Base-by-base conservation (phyloP, 805 yeast species). In the Hyphopichia homilentoma region DNA sequence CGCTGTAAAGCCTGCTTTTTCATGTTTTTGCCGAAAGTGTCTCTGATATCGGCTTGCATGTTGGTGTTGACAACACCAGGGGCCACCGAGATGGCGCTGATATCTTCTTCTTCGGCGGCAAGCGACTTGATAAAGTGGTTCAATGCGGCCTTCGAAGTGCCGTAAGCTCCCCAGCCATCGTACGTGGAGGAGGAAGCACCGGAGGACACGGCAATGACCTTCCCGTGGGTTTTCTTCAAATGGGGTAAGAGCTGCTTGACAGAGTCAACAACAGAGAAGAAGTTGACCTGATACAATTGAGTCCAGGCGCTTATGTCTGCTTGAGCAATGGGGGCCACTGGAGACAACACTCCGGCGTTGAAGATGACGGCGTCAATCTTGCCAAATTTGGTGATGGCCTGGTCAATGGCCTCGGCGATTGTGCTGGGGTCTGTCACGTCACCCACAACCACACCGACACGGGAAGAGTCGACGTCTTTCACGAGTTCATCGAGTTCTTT, bases 41-140 rank as follows among this genome's bases (percentile, higher is more conserved):
- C 81, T 46, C 97, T 76, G 36, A 90, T 88, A 34, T 77, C 81
- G 6, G 43, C 54, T 61, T 93, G 97, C 97, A 93, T 90, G 14
- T 65, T 66, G 1, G 98, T 90, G 52, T 86, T 86, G 2, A 93
- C 97, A 1, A 87, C 95, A 4, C 98, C 97, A 0, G 97, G 97
- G 0, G 96, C 96, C 16, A 93, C 70, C 0, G 96, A 68, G 7
- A 88, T 61, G 3, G 82, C 65, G 21, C 61, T 57, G n/a, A 87
- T 59, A 3, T 45, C 51, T 1, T 68, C 61, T 51, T 84, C 88
- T 48, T 88, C 96, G 5, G 61, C 65, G 1, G 85, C 81, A 11
- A 90, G 54, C 9, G 84, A 76, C 29, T 61, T 50, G 5, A 85
- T 79, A 32, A 87, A 71, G 47, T 81, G 88, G 55, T 90, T 88